Evolutionary conservation across 805 yeast species (phyloP), one percentile per base, ranked within the genome.

Genomic region (Suhomyces pyralidae): DNA sequence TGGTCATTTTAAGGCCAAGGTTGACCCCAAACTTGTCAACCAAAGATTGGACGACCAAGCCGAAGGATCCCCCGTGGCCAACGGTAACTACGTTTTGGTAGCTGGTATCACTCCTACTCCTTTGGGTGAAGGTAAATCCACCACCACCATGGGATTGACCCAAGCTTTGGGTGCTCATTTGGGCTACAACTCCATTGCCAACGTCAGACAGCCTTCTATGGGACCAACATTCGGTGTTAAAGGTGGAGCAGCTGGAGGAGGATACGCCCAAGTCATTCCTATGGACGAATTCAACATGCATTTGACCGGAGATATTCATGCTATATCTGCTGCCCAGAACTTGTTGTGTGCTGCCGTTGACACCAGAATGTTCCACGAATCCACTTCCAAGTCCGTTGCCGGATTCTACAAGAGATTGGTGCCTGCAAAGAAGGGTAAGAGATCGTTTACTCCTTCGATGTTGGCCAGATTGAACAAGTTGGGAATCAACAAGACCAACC

Each of bases 191-290:
- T 85, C 86, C 12, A 80, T 87, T 64, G 94, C 93, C 58, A 87
- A 86, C 65, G 94, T 87, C 49, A 82, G 94, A 77, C 94, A 87
- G 68, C 94, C 94, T 24, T 85, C 91, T 7, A 86, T 87, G 92
- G 94, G 94, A 51, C 94, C 94, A 58, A 87, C 94, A 17, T 87
- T 87, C 63, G 94, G 94, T 73, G 86, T 87, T 60, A 87, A 87
- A 69, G 94, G 94, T 71, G 94, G 94, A 73, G 94, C 94, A 60
- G 94, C 94, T 7, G 94, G 94, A 67, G 93, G 94, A 69, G 94
- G 94, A 55, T 87, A 86, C 66, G 85, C 94, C 26, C 93, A 87
- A 70, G 94, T 87, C 30, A 86, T 87, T 66, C 94, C 94, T 57
- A 87, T 87, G 94, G 93, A 87, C 69, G 94, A 87, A 66, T 87